Evolutionary conservation across 257 asterid genomes (phyloP).

Genomic region (Solanum ossicruentum): DNA sequence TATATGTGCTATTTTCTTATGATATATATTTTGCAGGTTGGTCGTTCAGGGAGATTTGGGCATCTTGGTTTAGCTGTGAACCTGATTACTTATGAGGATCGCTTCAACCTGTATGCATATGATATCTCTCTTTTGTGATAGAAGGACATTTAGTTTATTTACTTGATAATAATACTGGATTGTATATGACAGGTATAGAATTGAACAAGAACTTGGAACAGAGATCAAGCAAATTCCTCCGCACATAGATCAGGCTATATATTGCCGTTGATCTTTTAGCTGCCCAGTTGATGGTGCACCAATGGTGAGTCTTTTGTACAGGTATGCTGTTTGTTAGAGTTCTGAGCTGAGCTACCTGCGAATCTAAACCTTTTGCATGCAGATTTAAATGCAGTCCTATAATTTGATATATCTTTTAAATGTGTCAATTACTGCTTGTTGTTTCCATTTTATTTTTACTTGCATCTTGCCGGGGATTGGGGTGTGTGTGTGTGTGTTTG

Average conservation of each 20-base stretch:
- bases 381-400: not conserved
- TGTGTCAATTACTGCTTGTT: not conserved
- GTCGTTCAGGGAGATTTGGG: constrained; percentile 90
- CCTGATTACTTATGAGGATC: constrained; percentile 78
- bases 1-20: not conserved
- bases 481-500: too few species aligned
- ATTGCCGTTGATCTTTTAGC: constrained; percentile 46
- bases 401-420: not conserved
- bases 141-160: not conserved
- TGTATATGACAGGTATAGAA: constrained; percentile 51
- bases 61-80: constrained; percentile 93
- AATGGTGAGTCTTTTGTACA: constrained; percentile 25
- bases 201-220: constrained; percentile 93
- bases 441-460: not conserved
- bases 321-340: not conserved
- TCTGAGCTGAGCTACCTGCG: not conserved
- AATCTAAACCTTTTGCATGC: not conserved
- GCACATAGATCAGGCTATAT: constrained; percentile 71
- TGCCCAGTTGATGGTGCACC: constrained; percentile 5
- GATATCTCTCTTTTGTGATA: not conserved
- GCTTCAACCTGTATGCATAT: constrained; percentile 70
- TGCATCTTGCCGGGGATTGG: not conserved
- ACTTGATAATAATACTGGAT: not conserved
- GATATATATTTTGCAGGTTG: constrained; percentile 40
- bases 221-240: constrained; percentile 94